Conservation (phyloP, 73 alveolate genomes). For the Tetrahymena elliotti region DNA sequence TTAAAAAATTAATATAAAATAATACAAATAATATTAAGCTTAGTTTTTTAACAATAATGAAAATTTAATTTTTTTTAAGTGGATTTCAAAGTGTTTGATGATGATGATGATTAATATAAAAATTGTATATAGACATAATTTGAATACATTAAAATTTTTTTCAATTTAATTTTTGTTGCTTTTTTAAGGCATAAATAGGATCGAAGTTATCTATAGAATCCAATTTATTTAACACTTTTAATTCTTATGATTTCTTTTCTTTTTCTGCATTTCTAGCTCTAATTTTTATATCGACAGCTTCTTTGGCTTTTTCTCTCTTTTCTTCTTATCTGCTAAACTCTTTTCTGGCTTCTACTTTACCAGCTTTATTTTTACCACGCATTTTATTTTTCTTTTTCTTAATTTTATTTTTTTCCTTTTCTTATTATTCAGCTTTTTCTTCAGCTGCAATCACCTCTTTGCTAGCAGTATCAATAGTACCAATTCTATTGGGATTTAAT, state of each 20-base stretch:
- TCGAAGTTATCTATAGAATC: slow-evolving; percentile 6
- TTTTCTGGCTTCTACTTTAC: slow-evolving; percentile 3
- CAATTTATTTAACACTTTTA: background rate
- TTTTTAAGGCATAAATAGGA: background rate
- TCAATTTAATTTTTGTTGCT: background rate
- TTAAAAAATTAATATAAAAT: too few species aligned
- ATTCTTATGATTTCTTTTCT: slow-evolving; percentile 25
- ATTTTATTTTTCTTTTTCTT: slow-evolving; percentile 59
- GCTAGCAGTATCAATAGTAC: slow-evolving; percentile 77
- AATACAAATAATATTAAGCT: too few species aligned
- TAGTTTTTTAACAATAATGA: too few species aligned
- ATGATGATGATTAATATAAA: background rate
- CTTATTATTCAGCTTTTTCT: slow-evolving; percentile 56
- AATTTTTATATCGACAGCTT: slow-evolving; percentile 4
- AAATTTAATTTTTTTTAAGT: too few species aligned
- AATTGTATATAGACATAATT: background rate
- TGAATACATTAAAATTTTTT: background rate
- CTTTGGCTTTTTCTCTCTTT: slow-evolving; percentile 16
- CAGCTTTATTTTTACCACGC: slow-evolving; percentile 47
- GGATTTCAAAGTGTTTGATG: background rate
- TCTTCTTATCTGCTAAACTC: slow-evolving; percentile 2
- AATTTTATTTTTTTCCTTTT: slow-evolving; percentile 29
- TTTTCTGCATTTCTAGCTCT: slow-evolving; percentile 37
- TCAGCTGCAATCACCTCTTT: slow-evolving; percentile 76
- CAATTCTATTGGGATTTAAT: slow-evolving; percentile 73